A percentile compares a stretch with the other conserved stretches of the same genome.
Evolutionary conservation across 2,329 filamentous ascomycete species (phyloP).

Genomic region (Lachnellula hyalina): DNA sequence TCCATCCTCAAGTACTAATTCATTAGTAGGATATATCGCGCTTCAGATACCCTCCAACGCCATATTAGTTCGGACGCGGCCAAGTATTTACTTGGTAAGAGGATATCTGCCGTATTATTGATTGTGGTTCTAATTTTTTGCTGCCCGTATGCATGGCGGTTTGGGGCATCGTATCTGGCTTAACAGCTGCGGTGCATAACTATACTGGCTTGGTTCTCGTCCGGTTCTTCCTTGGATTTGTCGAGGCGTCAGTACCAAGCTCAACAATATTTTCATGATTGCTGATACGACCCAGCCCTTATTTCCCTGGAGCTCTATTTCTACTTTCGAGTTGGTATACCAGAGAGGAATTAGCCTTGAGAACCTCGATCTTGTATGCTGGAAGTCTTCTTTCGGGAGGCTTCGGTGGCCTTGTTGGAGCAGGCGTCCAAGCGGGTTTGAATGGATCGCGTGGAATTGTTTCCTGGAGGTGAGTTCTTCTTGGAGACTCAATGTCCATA

Average conservation of each 20-base stretch:
- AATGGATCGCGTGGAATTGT: constrained; percentile 7
- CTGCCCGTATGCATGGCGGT: background rate
- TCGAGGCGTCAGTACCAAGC: constrained; percentile 31
- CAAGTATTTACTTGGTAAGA: constrained; percentile 29
- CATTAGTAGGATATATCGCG: constrained; percentile 28
- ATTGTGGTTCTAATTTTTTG: background rate
- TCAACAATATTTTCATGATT: background rate
- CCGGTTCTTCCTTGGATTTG: constrained; percentile 30
- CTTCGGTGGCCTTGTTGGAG: constrained; percentile 52
- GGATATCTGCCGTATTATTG: constrained; percentile 31
- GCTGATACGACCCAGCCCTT: background rate
- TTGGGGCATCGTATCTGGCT: constrained; percentile 31
- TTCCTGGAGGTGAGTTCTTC: constrained; percentile 8
- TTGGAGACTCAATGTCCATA: background rate
- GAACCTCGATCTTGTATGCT: constrained; percentile 42
- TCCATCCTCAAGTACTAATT: background rate
- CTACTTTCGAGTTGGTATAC: constrained; percentile 52
- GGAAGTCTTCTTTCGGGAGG: constrained; percentile 40
- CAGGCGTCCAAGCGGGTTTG: constrained; percentile 37
- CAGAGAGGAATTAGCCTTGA: constrained; percentile 40
- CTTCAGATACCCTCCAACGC: constrained; percentile 37
- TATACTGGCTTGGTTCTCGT: constrained; percentile 22
- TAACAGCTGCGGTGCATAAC: constrained; percentile 39
- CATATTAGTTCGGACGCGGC: constrained; percentile 30
- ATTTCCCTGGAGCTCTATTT: constrained; percentile 41